Evolutionary conservation across 768 basidiomycete genomes (phyloP).

Genomic region (Auricularia sp.): DNA sequence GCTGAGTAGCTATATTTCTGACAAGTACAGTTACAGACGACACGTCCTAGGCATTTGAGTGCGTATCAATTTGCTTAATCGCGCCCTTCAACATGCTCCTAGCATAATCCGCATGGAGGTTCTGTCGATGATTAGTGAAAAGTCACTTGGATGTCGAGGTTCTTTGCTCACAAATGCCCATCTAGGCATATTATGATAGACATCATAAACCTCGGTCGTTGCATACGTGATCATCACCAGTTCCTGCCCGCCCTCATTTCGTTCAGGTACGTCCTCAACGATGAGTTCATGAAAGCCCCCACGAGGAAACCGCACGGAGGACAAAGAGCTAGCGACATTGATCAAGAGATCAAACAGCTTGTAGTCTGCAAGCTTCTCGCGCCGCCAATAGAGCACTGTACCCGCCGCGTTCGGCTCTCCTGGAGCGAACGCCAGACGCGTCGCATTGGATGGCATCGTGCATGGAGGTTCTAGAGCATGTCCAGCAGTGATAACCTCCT

Average conservation of each 20-base stretch:
- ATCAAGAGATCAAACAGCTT: neutral
- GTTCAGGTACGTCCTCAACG: neutral
- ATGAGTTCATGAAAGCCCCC: neutral
- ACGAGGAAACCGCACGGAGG: neutral
- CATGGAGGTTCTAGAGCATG: neutral
- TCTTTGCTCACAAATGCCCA: neutral
- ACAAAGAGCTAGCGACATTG: neutral
- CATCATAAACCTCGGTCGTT: neutral
- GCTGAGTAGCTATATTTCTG: neutral
- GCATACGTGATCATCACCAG: neutral
- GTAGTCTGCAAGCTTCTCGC: neutral
- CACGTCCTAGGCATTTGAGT: no score
- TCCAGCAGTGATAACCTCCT: neutral
- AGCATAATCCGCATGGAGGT: neutral
- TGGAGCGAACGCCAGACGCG: neutral
- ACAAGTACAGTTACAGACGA: no score
- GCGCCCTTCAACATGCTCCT: neutral
- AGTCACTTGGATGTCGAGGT: no score
- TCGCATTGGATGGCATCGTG: neutral
- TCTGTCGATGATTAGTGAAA: neutral
- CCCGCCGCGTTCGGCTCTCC: neutral
- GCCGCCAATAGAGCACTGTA: neutral
- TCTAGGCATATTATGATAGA: neutral
- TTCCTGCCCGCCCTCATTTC: neutral
- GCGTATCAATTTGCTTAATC: neutral